Evolutionary conservation across 2,329 filamentous ascomycete genomes (phyloP), one percentile per base, ranked within the genome.

Genomic region (Pseudopithomyces maydicus): DNA sequence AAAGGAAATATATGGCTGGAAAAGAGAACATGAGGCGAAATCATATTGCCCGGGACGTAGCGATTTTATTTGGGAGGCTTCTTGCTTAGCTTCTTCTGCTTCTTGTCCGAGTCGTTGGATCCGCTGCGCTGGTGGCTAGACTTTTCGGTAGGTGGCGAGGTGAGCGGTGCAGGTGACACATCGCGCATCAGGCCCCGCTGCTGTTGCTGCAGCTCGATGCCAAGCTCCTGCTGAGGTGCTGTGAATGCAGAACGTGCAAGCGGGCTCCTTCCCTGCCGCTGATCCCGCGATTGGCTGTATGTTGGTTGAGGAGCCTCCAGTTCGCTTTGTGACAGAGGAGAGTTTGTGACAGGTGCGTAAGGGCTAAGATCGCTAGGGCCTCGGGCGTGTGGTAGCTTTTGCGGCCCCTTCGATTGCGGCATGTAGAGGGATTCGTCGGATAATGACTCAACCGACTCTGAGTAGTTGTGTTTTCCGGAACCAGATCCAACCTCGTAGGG

Each of bases 221-320:
- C 70, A 8, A 63, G 32, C 14, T 71, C 69, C 3, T 74, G 47
- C 17, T 23, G 23, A 22, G 38, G 36, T 12, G 48, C 38, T 63
- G 22, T 69, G 58, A 79, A 80, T 61, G 78, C 80, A 57, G 76
- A 75, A 43, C 78, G 74, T 3, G 79, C 79, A 19, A 82, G 72
- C 2, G 80, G 80, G 56, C 78, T 80, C 26, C 77, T 74, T 49
- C 78, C 79, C 7, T 66, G 71, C n/a, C 76, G 69, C 23, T 62
- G 53, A 52, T 63, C 66, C 32, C 58, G 47, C 35, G 53, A 56
- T 11, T 48, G 39, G 5, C 43, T 55, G 60, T 74, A 72, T 15
- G 69, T 58, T 17, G 69, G 65, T 52, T 72, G 71, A 22, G 73
- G 72, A 14, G 70, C 60, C 19, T 72, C 68, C 15, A 76, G 61